Percentiles rank a stretch among this genome's conserved stretches.
phyloP scores from a whole-genome alignment of 2,329 filamentous ascomycete genomes.

The Dryadomyces quercivorus region DNA sequence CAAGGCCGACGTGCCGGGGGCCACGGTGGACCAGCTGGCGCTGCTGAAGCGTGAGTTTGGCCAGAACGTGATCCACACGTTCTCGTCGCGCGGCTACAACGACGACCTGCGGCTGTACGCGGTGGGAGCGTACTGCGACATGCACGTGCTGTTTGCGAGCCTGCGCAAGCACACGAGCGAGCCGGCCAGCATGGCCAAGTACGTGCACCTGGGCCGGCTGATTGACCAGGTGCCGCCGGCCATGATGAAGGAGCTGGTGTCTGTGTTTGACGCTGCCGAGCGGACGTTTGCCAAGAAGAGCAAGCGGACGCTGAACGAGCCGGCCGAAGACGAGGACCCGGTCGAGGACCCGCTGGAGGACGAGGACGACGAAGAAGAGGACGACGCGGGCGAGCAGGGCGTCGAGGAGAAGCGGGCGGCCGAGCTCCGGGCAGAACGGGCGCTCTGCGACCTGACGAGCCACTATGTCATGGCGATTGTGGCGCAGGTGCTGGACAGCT shows the following conservation, averaged over 20 bases:
- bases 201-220: slow-evolving; percentile 45
- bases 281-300: slow-evolving; percentile 62
- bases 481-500: slow-evolving; percentile 59
- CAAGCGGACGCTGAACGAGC: slow-evolving; percentile 48
- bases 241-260: slow-evolving; percentile 55
- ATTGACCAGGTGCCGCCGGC: slow-evolving; percentile 56
- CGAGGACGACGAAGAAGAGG: slow-evolving; percentile 49
- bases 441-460: slow-evolving; percentile 72
- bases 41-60: slow-evolving; percentile 43
- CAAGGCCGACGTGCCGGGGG: slow-evolving; percentile 41
- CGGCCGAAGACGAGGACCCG: slow-evolving; percentile 62
- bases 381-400: slow-evolving; percentile 38
- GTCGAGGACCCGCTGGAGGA: slow-evolving; percentile 50
- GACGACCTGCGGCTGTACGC: slow-evolving; percentile 70
- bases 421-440: slow-evolving; percentile 68
- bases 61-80: slow-evolving; percentile 52
- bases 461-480: slow-evolving; percentile 75
- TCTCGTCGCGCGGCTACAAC: slow-evolving; percentile 55
- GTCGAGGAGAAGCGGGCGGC: slow-evolving; percentile 45
- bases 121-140: slow-evolving; percentile 66
- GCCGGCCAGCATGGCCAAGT: slow-evolving; percentile 29
- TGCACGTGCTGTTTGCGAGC: slow-evolving; percentile 68
- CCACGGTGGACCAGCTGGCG: slow-evolving; percentile 48
- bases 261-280: slow-evolving; percentile 68
- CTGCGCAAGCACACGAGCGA: slow-evolving; percentile 45